Conservation (phyloP, 352 stramenopile genomes). For the Phytophthora idaei region DNA sequence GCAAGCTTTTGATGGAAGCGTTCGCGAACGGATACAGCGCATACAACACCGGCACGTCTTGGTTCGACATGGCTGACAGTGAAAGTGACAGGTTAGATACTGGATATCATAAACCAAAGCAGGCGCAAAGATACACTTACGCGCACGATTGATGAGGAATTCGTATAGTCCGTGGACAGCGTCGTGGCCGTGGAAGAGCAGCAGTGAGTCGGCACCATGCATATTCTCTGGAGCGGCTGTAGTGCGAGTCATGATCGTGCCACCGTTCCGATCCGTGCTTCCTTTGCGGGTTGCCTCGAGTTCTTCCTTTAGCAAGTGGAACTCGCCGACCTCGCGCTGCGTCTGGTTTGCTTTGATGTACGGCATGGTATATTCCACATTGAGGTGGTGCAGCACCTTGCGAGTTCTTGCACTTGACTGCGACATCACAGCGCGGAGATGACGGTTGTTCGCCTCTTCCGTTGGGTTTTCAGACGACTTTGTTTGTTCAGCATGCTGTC, state of each 20-base stretch:
- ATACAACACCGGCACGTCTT: constrained; percentile 73
- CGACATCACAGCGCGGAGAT: constrained; percentile 64
- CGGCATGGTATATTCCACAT: constrained; percentile 60
- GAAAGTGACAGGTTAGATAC: constrained; percentile 12
- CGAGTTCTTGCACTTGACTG: constrained; percentile 68
- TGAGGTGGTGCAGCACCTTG: constrained; percentile 69
- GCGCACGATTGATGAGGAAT: constrained; percentile 78
- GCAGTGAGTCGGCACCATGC: constrained; percentile 64
- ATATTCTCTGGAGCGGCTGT: constrained; percentile 36
- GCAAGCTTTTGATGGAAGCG: constrained; percentile 61
- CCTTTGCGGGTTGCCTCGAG: constrained; percentile 27
- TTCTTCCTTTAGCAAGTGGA: constrained; percentile 58
- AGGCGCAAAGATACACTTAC: constrained; percentile 42
- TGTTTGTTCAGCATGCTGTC: constrained; percentile 28
- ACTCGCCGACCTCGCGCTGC: constrained; percentile 49
- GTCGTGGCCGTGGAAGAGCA: constrained; percentile 68
- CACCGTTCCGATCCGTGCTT: constrained; percentile 23
- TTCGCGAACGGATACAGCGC: constrained; percentile 62
- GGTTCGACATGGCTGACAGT: constrained; percentile 66
- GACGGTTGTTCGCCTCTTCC: constrained; percentile 10
- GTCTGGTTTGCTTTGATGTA: constrained; percentile 53
- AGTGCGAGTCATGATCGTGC: constrained; percentile 22
- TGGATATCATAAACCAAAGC: not conserved
- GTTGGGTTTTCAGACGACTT: not conserved
- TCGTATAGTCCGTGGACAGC: constrained; percentile 76